phyloP scores from a whole-genome alignment of 2,329 filamentous ascomycete genomes.

The Cordyceps tenuipes region DNA sequence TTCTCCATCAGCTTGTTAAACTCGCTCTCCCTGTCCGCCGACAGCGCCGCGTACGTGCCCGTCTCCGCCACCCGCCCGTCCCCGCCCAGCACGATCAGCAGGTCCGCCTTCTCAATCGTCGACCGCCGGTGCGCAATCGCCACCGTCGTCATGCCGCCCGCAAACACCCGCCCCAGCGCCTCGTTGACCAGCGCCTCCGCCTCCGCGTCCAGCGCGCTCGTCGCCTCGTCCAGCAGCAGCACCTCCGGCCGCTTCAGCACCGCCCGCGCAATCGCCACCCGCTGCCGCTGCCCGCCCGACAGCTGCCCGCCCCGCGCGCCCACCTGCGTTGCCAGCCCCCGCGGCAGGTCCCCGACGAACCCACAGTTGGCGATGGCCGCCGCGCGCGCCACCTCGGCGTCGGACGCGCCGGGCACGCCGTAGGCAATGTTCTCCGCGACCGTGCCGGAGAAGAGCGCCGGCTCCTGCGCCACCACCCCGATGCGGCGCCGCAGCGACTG shows the following conservation, averaged over 20 bases:
- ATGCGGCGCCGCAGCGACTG: conserved; percentile 89
- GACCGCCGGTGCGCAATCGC: conserved; percentile 93
- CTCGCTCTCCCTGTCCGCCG: conserved; percentile 65
- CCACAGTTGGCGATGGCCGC: conserved; percentile 90
- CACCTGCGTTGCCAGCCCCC: conserved; percentile 88
- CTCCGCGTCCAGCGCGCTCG: conserved; percentile 93
- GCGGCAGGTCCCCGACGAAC: conserved; percentile 93
- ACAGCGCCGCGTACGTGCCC: conserved; percentile 72
- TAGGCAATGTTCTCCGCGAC: conserved; percentile 90
- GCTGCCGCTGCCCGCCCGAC: conserved; percentile 93
- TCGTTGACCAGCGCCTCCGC: conserved; percentile 95
- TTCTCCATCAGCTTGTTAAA: conserved; percentile 97
- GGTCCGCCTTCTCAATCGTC: conserved; percentile 92
- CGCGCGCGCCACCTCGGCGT: conserved; percentile 74
- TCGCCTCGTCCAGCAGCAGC: conserved; percentile 94
- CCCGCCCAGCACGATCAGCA: conserved; percentile 80
- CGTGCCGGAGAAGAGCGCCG: conserved; percentile 80
- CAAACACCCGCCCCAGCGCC: conserved; percentile 71
- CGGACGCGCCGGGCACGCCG: conserved; percentile 69
- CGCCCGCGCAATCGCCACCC: conserved; percentile 92
- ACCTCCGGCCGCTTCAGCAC: conserved; percentile 96
- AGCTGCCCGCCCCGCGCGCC: conserved; percentile 91
- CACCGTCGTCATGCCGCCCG: conserved; percentile 89
- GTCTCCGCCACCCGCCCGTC: conserved; percentile 87
- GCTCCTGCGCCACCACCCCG: conserved; percentile 91